Evolutionary conservation across 177 flowering plant species (phyloP).

Genomic region (Vitis hybrid): DNA sequence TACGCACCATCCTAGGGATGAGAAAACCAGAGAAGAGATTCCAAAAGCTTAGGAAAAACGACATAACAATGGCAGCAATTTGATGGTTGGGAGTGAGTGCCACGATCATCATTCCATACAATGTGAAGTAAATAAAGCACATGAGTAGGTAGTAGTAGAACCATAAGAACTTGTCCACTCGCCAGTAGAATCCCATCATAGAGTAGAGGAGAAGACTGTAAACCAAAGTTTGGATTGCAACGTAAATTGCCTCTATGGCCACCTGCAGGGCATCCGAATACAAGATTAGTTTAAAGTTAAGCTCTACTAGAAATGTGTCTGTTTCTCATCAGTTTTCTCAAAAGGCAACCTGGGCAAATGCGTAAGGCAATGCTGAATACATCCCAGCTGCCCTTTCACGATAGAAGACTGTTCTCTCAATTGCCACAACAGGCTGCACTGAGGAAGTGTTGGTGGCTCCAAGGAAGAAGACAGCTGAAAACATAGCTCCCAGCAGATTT

Average conservation of each 20-base stretch:
- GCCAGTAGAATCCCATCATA: slow-evolving; percentile 35
- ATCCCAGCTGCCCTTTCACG: slow-evolving; percentile 85
- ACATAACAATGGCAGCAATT: slow-evolving; percentile 33
- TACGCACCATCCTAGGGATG: slow-evolving; percentile 27
- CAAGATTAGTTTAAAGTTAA: too few species aligned
- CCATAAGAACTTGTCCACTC: slow-evolving; percentile 25
- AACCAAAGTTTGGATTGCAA: slow-evolving; percentile 23
- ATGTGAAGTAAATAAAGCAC: slow-evolving; percentile 32
- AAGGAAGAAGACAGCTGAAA: slow-evolving; percentile 59
- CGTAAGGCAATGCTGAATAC: slow-evolving; percentile 74
- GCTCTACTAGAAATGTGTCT: too few species aligned
- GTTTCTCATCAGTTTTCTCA: slow-evolving; percentile 2
- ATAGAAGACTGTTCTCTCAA: slow-evolving; percentile 79
- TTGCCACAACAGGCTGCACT: slow-evolving; percentile 59
- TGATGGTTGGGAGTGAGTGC: slow-evolving; percentile 38
- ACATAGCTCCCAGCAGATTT: slow-evolving; percentile 68
- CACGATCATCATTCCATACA: slow-evolving; percentile 40
- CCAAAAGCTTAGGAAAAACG: slow-evolving; percentile 36
- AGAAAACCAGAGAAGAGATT: slow-evolving; percentile 43
- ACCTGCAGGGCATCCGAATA: slow-evolving; percentile 21
- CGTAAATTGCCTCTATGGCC: slow-evolving; percentile 29
- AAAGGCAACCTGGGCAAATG: slow-evolving; percentile 58
- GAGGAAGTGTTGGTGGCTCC: slow-evolving; percentile 60
- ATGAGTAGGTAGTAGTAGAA: slow-evolving; percentile 30
- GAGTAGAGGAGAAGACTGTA: slow-evolving; percentile 25